Base-by-base conservation (phyloP, 1,284 basidiomycete species). In the Ustilago crameri region DNA sequence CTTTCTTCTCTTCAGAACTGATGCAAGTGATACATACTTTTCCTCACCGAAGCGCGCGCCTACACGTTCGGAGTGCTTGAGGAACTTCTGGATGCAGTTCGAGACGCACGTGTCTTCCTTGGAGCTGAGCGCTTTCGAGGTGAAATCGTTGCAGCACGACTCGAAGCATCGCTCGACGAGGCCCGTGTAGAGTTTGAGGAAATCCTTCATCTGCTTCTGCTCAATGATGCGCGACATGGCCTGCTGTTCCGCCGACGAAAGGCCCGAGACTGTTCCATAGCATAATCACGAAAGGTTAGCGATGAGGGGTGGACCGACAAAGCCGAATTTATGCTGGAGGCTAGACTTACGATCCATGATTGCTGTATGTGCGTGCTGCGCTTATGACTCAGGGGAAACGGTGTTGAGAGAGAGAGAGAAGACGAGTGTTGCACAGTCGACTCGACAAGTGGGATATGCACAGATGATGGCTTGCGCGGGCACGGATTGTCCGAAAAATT, bases 121-220 rank as follows among this genome's bases (percentile, higher is more conserved):
- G 53, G 89, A 89, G 20, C 91, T 93, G 63, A 98, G 86, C 0
- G 94, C 89, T 85, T 95, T 96, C 86, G 91, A 92, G 27, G 95
- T 98, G 82, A 98, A 98, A 84, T 98, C 95, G 83, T 96, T 93
- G 81, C 91, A 91, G 85, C 95, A 98, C 27, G 91, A 87, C 74
- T 88, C 93, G 87, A 98, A 98, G 85, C 95, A 98, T 75, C 92
- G 89, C 84, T 98, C 95, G 41, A 96, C 94, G 55, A 98, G 88
- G 79, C 90, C 91, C n/a, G 93, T 93, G 86, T 98, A 98, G 84
- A 98, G 91, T 81, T 88, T 88, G 87, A 98, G 88, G 81, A 98
- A 98, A 86, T 98, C 95, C 87, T 95, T 92, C 94, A 98, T 96
- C 93, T 98, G 85, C 42, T 82, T 82, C 51, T 82, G 79, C 73